These are phyloP conservation scores for Adansonia rubrostipa DNA, from an alignment of 441 rosid genomes.

Conservation along the genomic window DNA sequence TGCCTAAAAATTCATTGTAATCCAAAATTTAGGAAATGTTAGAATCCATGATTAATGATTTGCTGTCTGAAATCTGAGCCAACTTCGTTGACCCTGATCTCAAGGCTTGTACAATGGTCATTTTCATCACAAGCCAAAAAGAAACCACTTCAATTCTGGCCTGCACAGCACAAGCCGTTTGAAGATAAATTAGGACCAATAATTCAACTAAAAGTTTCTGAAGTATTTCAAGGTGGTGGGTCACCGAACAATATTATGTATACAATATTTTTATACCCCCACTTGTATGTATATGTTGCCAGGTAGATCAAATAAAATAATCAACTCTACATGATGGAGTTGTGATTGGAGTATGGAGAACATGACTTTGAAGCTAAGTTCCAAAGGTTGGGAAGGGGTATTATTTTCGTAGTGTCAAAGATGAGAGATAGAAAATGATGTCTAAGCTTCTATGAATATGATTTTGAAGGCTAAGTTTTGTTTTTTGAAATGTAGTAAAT, in stretches of 20 bases:
- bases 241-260: constrained; percentile 20
- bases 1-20: too few species aligned
- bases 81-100: constrained; percentile 13
- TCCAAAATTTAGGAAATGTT: neutral
- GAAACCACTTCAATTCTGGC: constrained; percentile 19
- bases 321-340: neutral
- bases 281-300: constrained; percentile 13
- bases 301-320: constrained; percentile 7
- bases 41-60: neutral
- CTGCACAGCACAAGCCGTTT: constrained; percentile 14
- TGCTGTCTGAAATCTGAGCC: constrained; percentile 14
- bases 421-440: constrained; percentile 27
- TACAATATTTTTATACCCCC: neutral
- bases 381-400: constrained; percentile 20
- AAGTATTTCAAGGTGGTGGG: neutral
- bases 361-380: constrained; percentile 42
- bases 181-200: neutral
- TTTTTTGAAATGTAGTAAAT: neutral
- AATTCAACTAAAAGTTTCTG: constrained; percentile 16
- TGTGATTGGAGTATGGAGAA: neutral
- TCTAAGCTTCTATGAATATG: constrained; percentile 23
- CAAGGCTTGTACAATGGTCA: constrained; percentile 13
- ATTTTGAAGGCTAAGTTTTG: constrained; percentile 16
- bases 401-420: neutral
- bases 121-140: neutral